Percentiles rank a stretch among this genome's conserved stretches.
Conservation (phyloP, 2,329 filamentous ascomycete species). For the Alternaria sp. region DNA sequence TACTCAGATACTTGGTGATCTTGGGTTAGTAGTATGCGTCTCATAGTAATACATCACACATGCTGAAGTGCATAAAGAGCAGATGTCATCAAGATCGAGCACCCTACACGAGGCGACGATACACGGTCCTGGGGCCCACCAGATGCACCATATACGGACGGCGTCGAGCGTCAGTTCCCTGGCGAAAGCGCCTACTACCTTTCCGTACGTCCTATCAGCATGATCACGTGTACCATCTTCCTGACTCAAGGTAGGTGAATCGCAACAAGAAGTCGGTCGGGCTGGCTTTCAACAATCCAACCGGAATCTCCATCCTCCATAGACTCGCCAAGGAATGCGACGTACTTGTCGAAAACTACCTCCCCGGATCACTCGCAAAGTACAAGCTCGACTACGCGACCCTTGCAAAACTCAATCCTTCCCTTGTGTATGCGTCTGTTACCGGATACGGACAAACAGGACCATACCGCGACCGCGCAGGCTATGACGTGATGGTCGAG, state of each 20-base stretch:
- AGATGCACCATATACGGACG: constrained; percentile 77
- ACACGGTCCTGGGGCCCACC: constrained; percentile 96
- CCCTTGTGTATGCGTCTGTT: constrained; percentile 90
- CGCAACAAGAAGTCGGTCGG: constrained; percentile 96
- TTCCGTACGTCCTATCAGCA: constrained; percentile 63
- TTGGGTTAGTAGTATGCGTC: constrained; percentile 70
- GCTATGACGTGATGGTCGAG: constrained; percentile 99
- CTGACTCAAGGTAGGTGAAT: constrained; percentile 70
- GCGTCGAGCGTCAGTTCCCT: constrained; percentile 67
- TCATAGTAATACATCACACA: background rate
- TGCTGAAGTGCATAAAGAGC: constrained; percentile 65
- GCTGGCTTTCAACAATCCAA: constrained; percentile 84
- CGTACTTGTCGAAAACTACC: constrained; percentile 94
- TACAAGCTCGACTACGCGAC: constrained; percentile 89
- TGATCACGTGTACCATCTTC: too few species aligned
- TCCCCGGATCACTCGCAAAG: constrained; percentile 86
- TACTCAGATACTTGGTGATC: constrained; percentile 93
- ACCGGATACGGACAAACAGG: constrained; percentile 97
- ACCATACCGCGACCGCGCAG: constrained; percentile 83
- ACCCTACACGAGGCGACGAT: constrained; percentile 89
- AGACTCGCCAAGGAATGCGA: constrained; percentile 83
- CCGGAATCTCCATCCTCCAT: constrained; percentile 85
- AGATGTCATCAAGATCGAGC: constrained; percentile 96
- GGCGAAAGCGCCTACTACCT: constrained; percentile 98
- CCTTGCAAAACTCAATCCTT: constrained; percentile 79